Conservation (phyloP, 2,329 filamentous ascomycete species). For the Scedosporium dehoogii region DNA sequence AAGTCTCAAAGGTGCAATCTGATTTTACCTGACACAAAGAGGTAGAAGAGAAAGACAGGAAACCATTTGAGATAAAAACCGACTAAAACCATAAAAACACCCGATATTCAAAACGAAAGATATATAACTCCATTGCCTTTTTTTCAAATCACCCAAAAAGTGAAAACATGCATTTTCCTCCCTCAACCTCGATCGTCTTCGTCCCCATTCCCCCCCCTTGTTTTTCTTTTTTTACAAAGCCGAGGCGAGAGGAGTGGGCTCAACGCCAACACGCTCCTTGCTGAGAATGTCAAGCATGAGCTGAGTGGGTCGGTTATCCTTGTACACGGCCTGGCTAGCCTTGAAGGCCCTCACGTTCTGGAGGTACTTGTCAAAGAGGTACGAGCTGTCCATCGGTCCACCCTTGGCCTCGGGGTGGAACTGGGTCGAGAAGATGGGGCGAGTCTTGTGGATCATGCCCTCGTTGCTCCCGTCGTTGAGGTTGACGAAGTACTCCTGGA, state of each 20-base stretch:
- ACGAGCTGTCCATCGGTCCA: conserved; percentile 88
- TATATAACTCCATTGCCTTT: conserved; percentile 1
- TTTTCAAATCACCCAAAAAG: neutral
- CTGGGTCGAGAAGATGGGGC: conserved; percentile 96
- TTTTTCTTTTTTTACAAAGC: conserved; percentile 23
- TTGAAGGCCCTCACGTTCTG: conserved; percentile 86
- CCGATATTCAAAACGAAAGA: conserved; percentile 4
- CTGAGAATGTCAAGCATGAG: conserved; percentile 83
- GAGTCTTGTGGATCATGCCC: conserved; percentile 90
- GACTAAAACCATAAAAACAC: neutral
- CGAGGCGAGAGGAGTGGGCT: conserved; percentile 50
- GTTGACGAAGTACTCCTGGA: conserved; percentile 98
- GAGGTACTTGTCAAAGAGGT: conserved; percentile 94
- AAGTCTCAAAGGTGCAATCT: conserved; percentile 3
- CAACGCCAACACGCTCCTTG: conserved; percentile 90
- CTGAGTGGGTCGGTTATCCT: conserved; percentile 79
- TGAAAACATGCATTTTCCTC: neutral
- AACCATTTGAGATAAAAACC: neutral
- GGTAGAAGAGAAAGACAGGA: conserved; percentile 8
- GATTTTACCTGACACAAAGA: neutral
- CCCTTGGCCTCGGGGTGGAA: conserved; percentile 99
- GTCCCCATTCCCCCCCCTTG: no score
- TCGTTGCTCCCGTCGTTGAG: conserved; percentile 97
- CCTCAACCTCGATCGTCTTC: no score
- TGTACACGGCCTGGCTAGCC: conserved; percentile 65